Base-by-base conservation (phyloP, 306 rosid species). In the Castanea mollissima region DNA sequence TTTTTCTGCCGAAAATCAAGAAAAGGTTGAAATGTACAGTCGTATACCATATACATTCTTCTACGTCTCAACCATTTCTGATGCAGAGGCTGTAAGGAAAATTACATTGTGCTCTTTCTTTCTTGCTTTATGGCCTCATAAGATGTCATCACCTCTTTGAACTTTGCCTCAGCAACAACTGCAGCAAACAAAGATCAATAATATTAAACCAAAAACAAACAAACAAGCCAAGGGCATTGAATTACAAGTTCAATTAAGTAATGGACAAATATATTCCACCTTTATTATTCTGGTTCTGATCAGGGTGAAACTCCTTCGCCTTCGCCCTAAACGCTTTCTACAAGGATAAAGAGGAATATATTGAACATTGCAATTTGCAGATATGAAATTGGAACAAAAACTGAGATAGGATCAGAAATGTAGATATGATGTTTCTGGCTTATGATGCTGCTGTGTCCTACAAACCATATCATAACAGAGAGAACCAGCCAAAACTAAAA, bases 271-370 rank as follows among this genome's bases (percentile, higher is more conserved):
- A 81, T 76, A 15, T 46, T 76, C 74, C 76, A 91, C 99, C 97
- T 88, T 80, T 93, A 83, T 93, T 91, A 57, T 89, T 80, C 83
- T 89, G 99, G 93, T 93, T 96, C 79, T 93, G 99, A 86, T 96
- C 99, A 52, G 99, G 99, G 88, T 96, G 99, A 75, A 87, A 88
- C 83, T 89, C 89, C 89, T 87, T 93, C 65, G 99, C 99, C 88
- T 91, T 96, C 59, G 87, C 76, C 87, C 97, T 87, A 81, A 91
- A 96, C 71, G 99, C 99, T 67, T 94, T 87, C 99, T 96, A 87
- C 88, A 59, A 69, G 51, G 79, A 78, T 12, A 57, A 76, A 14
- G 57, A 62, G 59, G 34, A 73, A 31, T 12, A 54, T 54, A 35
- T 59, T 55, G 15, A 16, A 1, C 1, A 15, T 49, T 49, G 57